Percentiles rank a stretch among this genome's conserved stretches.
phyloP scores from a whole-genome alignment of 2,329 filamentous ascomycete genomes.

The Colletotrichum tamarilloi region DNA sequence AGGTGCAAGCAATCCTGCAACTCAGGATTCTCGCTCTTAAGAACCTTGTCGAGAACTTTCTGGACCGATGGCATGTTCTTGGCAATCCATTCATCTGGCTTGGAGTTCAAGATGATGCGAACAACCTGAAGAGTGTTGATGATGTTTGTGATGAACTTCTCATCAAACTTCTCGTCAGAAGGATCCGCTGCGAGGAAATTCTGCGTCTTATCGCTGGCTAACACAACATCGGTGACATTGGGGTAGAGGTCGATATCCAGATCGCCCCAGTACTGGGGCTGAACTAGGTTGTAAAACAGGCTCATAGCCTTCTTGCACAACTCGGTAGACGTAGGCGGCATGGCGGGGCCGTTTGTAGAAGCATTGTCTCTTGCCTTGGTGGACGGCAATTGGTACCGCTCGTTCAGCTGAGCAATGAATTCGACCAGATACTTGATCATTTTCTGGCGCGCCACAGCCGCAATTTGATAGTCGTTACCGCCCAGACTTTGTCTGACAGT shows the following conservation, averaged over 20 bases:
- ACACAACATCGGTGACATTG: constrained; percentile 87
- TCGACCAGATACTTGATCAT: constrained; percentile 96
- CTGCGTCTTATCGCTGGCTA: constrained; percentile 82
- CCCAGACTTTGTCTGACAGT: constrained; percentile 61
- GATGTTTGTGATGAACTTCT: constrained; percentile 87
- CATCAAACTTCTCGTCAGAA: constrained; percentile 77
- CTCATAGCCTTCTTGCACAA: constrained; percentile 87
- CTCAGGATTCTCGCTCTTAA: constrained; percentile 90
- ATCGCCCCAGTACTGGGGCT: constrained; percentile 90
- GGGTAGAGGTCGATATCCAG: constrained; percentile 91
- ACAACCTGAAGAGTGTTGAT: constrained; percentile 95
- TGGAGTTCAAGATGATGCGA: constrained; percentile 87
- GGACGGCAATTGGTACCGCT: constrained; percentile 83
- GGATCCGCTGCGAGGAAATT: constrained; percentile 69
- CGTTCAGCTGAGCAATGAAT: constrained; percentile 90
- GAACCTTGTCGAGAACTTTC: constrained; percentile 87
- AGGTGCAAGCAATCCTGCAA: constrained; percentile 92
- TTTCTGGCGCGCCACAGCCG: constrained; percentile 74
- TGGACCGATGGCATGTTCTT: constrained; percentile 82
- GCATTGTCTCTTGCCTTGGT: constrained; percentile 70
- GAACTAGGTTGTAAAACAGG: constrained; percentile 85
- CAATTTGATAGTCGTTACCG: constrained; percentile 75
- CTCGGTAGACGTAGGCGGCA: constrained; percentile 72
- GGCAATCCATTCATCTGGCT: constrained; percentile 90
- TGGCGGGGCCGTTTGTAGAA: constrained; percentile 55